Percentiles rank a stretch among this genome's conserved stretches.
Evolutionary conservation across 83 land plant species (phyloP).

Genomic region (Picea mariana): DNA sequence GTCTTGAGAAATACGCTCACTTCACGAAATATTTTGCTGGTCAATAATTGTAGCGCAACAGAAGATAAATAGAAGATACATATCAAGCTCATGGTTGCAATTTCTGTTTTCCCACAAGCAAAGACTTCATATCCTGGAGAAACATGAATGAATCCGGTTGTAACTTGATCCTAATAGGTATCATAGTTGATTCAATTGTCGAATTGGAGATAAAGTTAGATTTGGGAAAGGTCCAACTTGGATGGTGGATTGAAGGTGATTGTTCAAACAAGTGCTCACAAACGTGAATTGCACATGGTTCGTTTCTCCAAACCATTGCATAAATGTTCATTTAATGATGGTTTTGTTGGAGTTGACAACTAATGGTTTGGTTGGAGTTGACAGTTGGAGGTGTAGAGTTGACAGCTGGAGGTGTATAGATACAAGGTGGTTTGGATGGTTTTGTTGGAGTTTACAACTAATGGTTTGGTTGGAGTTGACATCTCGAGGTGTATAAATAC

Average conservation of each 20-base stretch:
- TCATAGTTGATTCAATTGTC: not conserved
- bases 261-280: constrained; percentile 28
- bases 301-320: not conserved
- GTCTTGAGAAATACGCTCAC: constrained; percentile 35
- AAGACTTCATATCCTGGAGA: constrained; percentile 12
- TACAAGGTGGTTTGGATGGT: no score
- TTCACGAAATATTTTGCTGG: constrained; percentile 27
- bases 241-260: constrained; percentile 46
- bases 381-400: no score
- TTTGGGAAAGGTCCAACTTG: constrained; percentile 36
- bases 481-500: no score
- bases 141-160: constrained; percentile 21
- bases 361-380: no score
- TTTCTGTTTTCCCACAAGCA: not conserved
- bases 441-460: no score
- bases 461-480: no score
- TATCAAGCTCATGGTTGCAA: not conserved
- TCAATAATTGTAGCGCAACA: constrained; percentile 26
- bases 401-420: no score
- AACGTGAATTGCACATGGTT: constrained; percentile 26
- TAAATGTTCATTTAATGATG: no score
- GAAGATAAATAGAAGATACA: not conserved
- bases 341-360: no score
- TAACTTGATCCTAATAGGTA: constrained; percentile 21
- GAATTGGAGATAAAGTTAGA: not conserved